A percentile compares a stretch with the other conserved stretches of the same genome.
Evolutionary conservation across 257 asterid genomes (phyloP).

Genomic region (Salvia hispanica): DNA sequence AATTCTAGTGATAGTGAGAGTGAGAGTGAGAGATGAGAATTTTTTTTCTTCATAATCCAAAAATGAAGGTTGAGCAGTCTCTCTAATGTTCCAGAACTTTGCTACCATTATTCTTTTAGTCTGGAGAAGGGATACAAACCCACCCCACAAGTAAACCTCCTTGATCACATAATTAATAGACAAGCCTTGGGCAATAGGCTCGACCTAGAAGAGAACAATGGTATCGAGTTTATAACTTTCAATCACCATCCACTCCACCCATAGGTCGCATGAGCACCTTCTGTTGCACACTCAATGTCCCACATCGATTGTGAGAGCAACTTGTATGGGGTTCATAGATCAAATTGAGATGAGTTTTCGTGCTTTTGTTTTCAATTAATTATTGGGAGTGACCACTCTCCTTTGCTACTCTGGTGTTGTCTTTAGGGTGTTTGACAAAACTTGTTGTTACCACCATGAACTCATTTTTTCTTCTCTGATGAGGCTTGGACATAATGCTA

Average conservation of each 20-base stretch:
- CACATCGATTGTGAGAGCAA: too few relatives aligned
- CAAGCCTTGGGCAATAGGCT: neutral
- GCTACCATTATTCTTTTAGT: neutral
- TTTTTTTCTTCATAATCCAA: neutral
- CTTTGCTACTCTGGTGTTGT: constrained; percentile 24
- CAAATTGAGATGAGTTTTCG: too few relatives aligned
- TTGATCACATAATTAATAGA: neutral
- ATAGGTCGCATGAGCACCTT: neutral
- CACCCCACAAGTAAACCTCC: neutral
- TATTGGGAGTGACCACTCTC: constrained; percentile 32
- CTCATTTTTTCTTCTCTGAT: constrained; percentile 4
- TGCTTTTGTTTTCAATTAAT: constrained; percentile 19
- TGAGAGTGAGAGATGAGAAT: too few relatives aligned
- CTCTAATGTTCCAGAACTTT: neutral
- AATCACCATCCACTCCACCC: neutral
- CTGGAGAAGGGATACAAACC: neutral
- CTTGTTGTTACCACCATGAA: constrained; percentile 30
- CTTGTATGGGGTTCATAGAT: too few relatives aligned
- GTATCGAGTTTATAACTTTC: neutral
- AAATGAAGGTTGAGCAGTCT: constrained; percentile 15
- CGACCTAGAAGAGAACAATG: neutral
- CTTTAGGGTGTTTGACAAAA: constrained; percentile 17
- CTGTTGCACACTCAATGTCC: neutral
- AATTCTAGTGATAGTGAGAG: constrained; percentile 14
- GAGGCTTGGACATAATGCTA: too few relatives aligned